Percentiles rank a stretch among this genome's conserved stretches.
phyloP scores from a whole-genome alignment of 352 stramenopile genomes.

The Pythium phragmitis region DNA sequence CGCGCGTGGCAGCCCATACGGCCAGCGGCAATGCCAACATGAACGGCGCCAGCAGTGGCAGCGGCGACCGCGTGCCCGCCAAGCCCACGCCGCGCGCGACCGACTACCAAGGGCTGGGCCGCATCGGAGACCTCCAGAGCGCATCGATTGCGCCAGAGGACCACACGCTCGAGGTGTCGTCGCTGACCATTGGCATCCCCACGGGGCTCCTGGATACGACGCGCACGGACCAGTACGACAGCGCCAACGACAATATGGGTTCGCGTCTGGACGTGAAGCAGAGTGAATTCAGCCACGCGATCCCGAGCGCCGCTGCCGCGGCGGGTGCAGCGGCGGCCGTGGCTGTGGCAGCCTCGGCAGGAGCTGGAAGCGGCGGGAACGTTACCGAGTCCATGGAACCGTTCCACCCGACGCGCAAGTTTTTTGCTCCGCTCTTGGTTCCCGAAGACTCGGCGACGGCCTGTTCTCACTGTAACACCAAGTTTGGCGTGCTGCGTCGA shows the following conservation, averaged over 20 bases:
- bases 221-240: slow-evolving; percentile 1
- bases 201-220: slow-evolving; percentile 7
- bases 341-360: neutral
- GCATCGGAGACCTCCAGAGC: slow-evolving; percentile 2
- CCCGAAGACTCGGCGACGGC: slow-evolving; percentile 40
- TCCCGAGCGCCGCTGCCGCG: neutral
- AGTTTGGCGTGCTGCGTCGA: slow-evolving; percentile 74
- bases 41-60: neutral
- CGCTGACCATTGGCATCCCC: slow-evolving; percentile 25
- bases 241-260: slow-evolving; percentile 12
- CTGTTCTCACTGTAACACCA: slow-evolving; percentile 66
- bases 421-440: slow-evolving; percentile 59
- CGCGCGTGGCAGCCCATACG: slow-evolving; percentile 38
- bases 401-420: slow-evolving; percentile 36
- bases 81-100: slow-evolving; percentile 3
- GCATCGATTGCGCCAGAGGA: neutral
- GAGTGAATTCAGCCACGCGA: slow-evolving; percentile 1
- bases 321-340: too few species aligned
- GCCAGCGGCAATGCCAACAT: neutral
- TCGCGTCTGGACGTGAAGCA: slow-evolving; percentile 12
- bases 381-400: slow-evolving; percentile 20
- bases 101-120: slow-evolving; percentile 20
- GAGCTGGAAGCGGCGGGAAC: neutral
- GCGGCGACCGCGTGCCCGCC: neutral
- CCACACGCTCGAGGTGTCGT: slow-evolving; percentile 2